phyloP scores from a whole-genome alignment of 495 filamentous ascomycete genomes.

The Aspergillus cavernicola region DNA sequence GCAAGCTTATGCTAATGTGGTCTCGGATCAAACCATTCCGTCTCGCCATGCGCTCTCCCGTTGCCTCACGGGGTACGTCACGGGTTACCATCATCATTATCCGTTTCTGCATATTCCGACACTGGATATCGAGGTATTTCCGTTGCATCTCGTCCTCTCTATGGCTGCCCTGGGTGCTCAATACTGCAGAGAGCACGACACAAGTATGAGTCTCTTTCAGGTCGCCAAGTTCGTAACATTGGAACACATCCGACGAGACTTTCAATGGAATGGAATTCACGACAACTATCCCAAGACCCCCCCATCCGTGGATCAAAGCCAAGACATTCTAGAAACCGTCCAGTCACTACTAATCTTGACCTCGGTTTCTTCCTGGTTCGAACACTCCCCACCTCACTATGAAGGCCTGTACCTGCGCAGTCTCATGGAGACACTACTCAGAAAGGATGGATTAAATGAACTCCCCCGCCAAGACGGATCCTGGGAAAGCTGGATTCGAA shows the following conservation, averaged over 20 bases:
- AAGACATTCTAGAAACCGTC: conserved; percentile 29
- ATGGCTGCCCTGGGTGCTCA: conserved; percentile 63
- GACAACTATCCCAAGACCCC: background rate
- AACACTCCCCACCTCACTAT: conserved; percentile 34
- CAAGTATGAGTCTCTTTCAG: conserved; percentile 46
- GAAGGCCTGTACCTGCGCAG: conserved; percentile 35
- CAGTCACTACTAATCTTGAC: conserved; percentile 33
- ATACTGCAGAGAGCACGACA: conserved; percentile 49
- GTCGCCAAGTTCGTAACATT: conserved; percentile 38
- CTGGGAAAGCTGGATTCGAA: conserved; percentile 48
- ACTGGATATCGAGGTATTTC: conserved; percentile 47
- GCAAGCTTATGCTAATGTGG: conserved; percentile 29
- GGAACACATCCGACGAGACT: conserved; percentile 34
- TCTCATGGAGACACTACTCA: conserved; percentile 31
- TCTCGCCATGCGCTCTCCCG: conserved; percentile 62
- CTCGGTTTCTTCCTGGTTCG: conserved; percentile 36
- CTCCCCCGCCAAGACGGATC: conserved; percentile 33
- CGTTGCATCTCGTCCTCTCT: conserved; percentile 59
- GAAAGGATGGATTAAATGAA: conserved; percentile 32
- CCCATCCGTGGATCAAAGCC: conserved; percentile 12
- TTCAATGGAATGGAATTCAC: conserved; percentile 19
- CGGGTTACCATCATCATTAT: conserved; percentile 64
- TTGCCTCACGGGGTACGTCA: conserved; percentile 64
- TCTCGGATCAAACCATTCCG: conserved; percentile 34
- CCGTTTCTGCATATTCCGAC: conserved; percentile 68